Evolutionary conservation across 768 basidiomycete species (phyloP).

Genomic region (Tricholoma sp.): DNA sequence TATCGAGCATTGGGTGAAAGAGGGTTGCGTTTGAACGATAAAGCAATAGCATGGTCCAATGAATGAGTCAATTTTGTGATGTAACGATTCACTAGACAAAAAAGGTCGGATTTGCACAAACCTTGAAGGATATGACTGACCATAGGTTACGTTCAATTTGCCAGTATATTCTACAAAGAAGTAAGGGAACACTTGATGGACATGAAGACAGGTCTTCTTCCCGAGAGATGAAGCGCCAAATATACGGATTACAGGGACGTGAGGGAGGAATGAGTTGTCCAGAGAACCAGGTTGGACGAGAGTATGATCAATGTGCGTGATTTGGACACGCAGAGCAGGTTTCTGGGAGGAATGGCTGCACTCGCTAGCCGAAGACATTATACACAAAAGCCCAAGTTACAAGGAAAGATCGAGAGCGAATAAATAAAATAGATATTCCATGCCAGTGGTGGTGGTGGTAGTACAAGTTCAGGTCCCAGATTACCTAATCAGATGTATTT

Average conservation of each 20-base stretch:
- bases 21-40: slow-evolving; percentile 74
- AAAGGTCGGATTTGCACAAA: slow-evolving; percentile 2
- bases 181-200: slow-evolving; percentile 95
- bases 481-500: slow-evolving; percentile 18
- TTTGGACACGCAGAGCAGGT: slow-evolving; percentile 34
- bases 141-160: slow-evolving; percentile 54
- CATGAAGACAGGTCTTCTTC: slow-evolving; percentile 76
- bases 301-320: slow-evolving; percentile 61
- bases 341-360: slow-evolving; percentile 9
- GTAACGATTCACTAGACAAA: slow-evolving; percentile 67
- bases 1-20: slow-evolving; percentile 50
- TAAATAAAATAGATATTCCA: neutral
- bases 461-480: neutral
- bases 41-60: slow-evolving; percentile 80
- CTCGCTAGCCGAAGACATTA: neutral
- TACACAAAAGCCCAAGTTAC: neutral
- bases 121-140: slow-evolving; percentile 30
- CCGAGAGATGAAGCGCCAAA: slow-evolving; percentile 79
- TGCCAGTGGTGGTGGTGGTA: neutral
- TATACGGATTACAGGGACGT: slow-evolving; percentile 79
- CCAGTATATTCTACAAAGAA: slow-evolving; percentile 82
- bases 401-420: neutral
- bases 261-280: slow-evolving; percentile 57
- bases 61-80: slow-evolving; percentile 65
- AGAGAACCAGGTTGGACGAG: slow-evolving; percentile 54